Base-by-base conservation (phyloP, 1,139 yeast species). In the Yamadazyma triangularis region DNA sequence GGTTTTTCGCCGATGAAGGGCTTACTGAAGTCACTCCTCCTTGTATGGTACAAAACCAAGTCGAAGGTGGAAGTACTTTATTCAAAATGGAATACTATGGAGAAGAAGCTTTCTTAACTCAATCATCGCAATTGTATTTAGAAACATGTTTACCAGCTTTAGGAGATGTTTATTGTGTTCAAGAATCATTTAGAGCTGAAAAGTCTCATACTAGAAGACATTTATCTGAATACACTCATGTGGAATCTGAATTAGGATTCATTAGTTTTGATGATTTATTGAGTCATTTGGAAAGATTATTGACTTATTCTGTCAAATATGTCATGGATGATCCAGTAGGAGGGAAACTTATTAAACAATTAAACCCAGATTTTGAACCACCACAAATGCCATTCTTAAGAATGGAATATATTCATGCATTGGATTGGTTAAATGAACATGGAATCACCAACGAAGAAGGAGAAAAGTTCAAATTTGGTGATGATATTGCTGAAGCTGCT, bases 11-110 rank as follows among this genome's bases (percentile, higher is more conserved):
- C 21, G 93, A 87, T 50, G 89, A 84, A 64, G 76, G 78, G 25
- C 56, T 88, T 35, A 66, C 78, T 27, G 99, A 93, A 70, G 96
- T 93, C 38, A 91, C 97, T 23, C 97, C 98, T 29, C 99, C 99
- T 51, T 89, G 97, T 65, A 89, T 93, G 97, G 99, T 93, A 36
- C 98, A 93, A 67, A 89, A 96, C 27, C 97, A 91, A 69, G 99
- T 93, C 38, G 99, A 93, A 69, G 98, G 99, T 58, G 99, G 99
- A 33, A 84, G 96, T 21, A 93, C 98, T 12, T 73, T 93, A 55
- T 93, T 93, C 70, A 79, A 82, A 50, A 70, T 93, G 70, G 84
- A 86, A 58, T 93, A 93, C 69, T 93, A 93, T 57, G 97, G 96
- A 30, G 95, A 91, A 67, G 93, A 89, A 58, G 98, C 98, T 11